Evolutionary conservation across 805 yeast genomes (phyloP), one percentile per base, ranked within the genome.

Genomic region (Lachancea sp.): DNA sequence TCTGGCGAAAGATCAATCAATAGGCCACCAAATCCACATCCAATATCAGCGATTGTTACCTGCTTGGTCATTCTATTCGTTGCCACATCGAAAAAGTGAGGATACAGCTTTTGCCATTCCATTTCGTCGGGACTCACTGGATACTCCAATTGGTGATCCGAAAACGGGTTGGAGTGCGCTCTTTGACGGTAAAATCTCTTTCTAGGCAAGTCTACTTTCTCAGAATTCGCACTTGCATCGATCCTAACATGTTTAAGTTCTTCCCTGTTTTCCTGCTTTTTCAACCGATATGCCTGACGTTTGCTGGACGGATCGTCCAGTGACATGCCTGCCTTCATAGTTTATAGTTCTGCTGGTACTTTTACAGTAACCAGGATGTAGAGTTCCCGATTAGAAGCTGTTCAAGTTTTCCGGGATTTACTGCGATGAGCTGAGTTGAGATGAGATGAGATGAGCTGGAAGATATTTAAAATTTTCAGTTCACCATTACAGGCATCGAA

Each of bases 1-100:
- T 69, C 78, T 4, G 89, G 84, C 3, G 96, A 82, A 46, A 93
- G 72, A 44, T 87, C 84, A 30, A 85, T 80, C 55, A 87, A 64
- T 47, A 93, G 72, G 0, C 99, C 99, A 44, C 99, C 99, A 63
- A 86, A 93, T 1, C 99, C 99, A 69, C 99, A 93, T 8, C 99
- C 99, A 48, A 93, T 78, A 62, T 93, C 99, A 3, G 98, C 98
- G 43, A 93, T 83, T 45, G 86, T 89, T 17, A 89, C 95, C 20
- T 72, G 57, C 40, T 73, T 70, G 11, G 68, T 63, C 71, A 79
- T 67, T 44, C 59, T 48, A 3, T 71, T 65, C 1, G 70, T 63
- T 2, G 58, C 57, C 35, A 67, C 69, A 55, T 75, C 74, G 44
- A 63, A 65, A 56, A 61, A 80, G 16, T 73, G 69, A 3, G 96